Base-by-base conservation (phyloP, 2,329 filamentous ascomycete genomes). In the Botryosphaeria dothidea region DNA sequence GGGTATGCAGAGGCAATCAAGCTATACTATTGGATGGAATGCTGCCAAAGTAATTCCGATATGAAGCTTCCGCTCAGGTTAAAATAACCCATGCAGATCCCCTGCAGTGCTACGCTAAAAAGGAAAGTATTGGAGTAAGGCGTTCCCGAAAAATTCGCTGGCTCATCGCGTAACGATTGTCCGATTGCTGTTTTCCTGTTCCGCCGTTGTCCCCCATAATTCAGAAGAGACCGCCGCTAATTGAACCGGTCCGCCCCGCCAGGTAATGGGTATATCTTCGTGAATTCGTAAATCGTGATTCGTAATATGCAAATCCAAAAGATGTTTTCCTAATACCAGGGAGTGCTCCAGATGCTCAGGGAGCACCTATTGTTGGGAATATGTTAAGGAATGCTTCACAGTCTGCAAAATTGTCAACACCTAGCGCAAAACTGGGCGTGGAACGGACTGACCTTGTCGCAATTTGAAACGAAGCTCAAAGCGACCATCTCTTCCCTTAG, bases 361-460 rank as follows among this genome's bases (percentile, higher is more conserved):
- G 36, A 23, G 29, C 25, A 9, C 25, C 29, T 9, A 46, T 60
- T 3, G 56, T 46, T n/a, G 38, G 56, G 27, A 60, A 60, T 5
- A 34, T 31, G 8, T 29, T 27, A 6, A 64, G 25, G 34, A 64
- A 64, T 2, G 23, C 38, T 6, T 64, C 61, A 19, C 61, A 64
- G 15, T 64, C 61, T 64, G 27, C 31, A 21, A 3, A 38, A 21
- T n/a, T 17, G n/a, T 64, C 19, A 64, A 49, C 36, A 13, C 3
- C 9, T 19, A 17, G 29, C 11, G 31, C 11, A 46, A 17, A 3
- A n/a, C n/a, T 25, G 2, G 3, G 27, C 25, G 1, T 1, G 3
- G 2, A 6, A 13, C 15, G 13, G 17, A 43, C 56, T 74, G 79
- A 66, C 58, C 64, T 38, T 34, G 21, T n/a, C 36, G 29, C 38